These are phyloP conservation scores for Lanzia echinophila DNA, from an alignment of 2,329 filamentous ascomycete genomes.

Conservation along the genomic window DNA sequence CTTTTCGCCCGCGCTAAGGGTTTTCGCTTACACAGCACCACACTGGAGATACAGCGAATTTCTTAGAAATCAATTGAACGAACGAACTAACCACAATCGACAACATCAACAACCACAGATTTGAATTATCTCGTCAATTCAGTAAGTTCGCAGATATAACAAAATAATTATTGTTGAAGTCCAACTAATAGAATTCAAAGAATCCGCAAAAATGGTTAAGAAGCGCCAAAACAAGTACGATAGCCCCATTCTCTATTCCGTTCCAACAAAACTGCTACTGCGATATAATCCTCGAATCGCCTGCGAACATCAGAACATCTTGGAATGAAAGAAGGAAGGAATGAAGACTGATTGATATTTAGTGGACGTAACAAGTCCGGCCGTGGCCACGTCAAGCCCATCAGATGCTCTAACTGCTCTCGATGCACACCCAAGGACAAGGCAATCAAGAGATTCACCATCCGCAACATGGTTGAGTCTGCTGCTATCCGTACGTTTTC, in stretches of 20 bases:
- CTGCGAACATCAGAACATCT: no score
- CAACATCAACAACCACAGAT: constrained; percentile 14
- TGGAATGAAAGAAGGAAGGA: no score
- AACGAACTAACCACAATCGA: constrained; percentile 9
- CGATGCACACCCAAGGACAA: constrained; percentile 78
- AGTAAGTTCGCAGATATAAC: constrained; percentile 11
- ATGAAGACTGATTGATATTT: constrained; percentile 19
- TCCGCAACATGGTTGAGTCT: constrained; percentile 99
- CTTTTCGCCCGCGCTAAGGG: constrained; percentile 2
- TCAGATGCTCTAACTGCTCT: constrained; percentile 85
- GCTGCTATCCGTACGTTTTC: constrained; percentile 99
- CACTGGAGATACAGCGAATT: constrained; percentile 4
- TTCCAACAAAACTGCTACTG: constrained; percentile 10
- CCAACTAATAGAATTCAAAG: constrained; percentile 29
- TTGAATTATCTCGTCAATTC: constrained; percentile 16
- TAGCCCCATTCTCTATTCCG: constrained; percentile 9
- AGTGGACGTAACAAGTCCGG: constrained; percentile 99
- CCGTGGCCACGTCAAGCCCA: constrained; percentile 99
- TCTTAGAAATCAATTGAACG: not conserved
- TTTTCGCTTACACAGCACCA: constrained; percentile 11
- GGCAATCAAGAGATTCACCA: constrained; percentile 99
- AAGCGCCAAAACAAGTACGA: constrained; percentile 64
- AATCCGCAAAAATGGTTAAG: constrained; percentile 63
- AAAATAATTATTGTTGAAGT: not conserved
- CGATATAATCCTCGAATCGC: not conserved